Base-by-base conservation (phyloP, 768 basidiomycete genomes). In the Pleurotus citrinopileatus region DNA sequence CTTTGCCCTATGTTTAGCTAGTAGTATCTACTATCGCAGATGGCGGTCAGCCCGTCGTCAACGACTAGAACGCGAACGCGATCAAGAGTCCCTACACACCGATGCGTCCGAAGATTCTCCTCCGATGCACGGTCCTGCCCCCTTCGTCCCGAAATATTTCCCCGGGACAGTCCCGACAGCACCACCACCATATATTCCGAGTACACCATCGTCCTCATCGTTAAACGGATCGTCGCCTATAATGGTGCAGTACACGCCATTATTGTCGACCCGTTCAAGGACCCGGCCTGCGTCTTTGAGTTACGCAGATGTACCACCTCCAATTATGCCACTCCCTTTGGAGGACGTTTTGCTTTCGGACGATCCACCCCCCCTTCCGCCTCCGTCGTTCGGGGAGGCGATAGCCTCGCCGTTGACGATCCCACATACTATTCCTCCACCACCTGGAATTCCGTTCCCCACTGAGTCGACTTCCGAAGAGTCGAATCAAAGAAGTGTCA, bases 81-180 rank as follows among this genome's bases (percentile, higher is more conserved):
- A 52, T 13, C 52, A 57, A 20, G 59, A 43, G 40, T 62, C 64
- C 4, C 57, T 65, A 32, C 67, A 65, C 43, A 63, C 64, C 8
- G 65, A 69, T 57, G 63, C 54, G 37, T 63, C 69, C 69, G 68
- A 70, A 57, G 69, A 69, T 70, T 61, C 68, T 60, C 73, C 72
- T 57, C 61, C 48, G 28, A 77, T 78, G 73, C 60, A 63, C 19
- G 80, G 78, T 9, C 77, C 79, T 23, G 67, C 65, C 7, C 71
- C 76, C 2, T 83, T 83, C 64, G 65, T 80, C 17, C 80, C 81
- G 65, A 76, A 80, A 60, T 82, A 74, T 65, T 82, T 82, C 76
- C 82, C 80, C 23, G 78, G 77, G 7, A 77, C 78, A 26, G 67
- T 76, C 15, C 67, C 69, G 32, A 56, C 68, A 28, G 72, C 75